phyloP scores from a whole-genome alignment of 495 filamentous ascomycete species.

The Xylaria intraflava region DNA sequence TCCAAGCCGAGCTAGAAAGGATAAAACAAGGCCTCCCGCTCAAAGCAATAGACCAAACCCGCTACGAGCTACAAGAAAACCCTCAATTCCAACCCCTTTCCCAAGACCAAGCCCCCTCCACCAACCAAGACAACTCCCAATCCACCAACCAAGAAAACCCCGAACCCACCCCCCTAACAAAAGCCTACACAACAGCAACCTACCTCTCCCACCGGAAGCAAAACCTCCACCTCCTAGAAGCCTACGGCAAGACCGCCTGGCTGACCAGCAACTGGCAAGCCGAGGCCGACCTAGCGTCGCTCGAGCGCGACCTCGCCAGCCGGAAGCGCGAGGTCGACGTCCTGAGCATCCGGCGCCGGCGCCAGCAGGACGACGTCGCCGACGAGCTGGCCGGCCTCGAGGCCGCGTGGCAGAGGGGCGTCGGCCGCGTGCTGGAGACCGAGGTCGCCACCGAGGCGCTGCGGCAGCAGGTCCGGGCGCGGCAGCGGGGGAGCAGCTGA shows the following conservation, averaged over 20 bases:
- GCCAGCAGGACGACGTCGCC: constrained; percentile 59
- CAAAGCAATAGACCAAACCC: constrained; percentile 65
- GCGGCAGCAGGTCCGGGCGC: constrained; percentile 39
- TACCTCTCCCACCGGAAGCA: constrained; percentile 61
- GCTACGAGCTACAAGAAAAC: constrained; percentile 62
- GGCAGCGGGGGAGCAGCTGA: constrained; percentile 19
- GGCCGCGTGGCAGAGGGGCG: constrained; percentile 64
- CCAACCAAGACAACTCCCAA: constrained; percentile 20
- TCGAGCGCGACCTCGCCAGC: constrained; percentile 75
- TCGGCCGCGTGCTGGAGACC: constrained; percentile 66
- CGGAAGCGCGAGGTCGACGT: constrained; percentile 58
- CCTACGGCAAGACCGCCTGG: constrained; percentile 85
- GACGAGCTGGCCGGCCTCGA: constrained; percentile 65
- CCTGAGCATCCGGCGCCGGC: constrained; percentile 62
- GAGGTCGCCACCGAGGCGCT: constrained; percentile 68
- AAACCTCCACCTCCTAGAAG: constrained; percentile 69
- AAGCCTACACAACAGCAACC: constrained; percentile 56
- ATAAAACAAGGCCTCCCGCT: constrained; percentile 33
- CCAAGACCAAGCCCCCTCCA: too few species aligned
- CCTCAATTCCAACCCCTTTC: too few species aligned
- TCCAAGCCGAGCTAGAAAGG: constrained; percentile 54
- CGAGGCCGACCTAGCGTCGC: constrained; percentile 58
- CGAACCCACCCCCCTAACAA: constrained; percentile 19
- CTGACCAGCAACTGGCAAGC: constrained; percentile 73
- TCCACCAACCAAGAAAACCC: constrained; percentile 19